Evolutionary conservation across 2,329 filamentous ascomycete genomes (phyloP), one percentile per base, ranked within the genome.

Genomic region (Erysiphe neolycopersici): DNA sequence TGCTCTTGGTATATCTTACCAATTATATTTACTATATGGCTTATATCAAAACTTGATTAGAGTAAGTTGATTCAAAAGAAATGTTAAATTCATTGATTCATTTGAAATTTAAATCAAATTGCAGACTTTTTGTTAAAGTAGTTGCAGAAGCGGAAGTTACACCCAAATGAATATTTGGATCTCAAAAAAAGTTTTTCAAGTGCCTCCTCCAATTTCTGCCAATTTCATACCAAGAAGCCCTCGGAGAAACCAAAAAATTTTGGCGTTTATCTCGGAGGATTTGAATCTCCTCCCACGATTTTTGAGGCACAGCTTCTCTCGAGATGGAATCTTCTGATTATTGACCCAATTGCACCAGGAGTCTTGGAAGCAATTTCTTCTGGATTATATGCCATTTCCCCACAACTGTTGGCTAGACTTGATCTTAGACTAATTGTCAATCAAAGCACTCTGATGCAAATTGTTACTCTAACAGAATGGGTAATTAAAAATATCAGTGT

Each of bases 261-360:
- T 49, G 62, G 62, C 5, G 58, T 64, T 10, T 65, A 61, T 47
- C 53, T 65, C 6, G 63, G 63, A 13, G 46, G 48, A 22, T 62
- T 64, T 41, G 47, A 50, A 16, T 48, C 44, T 29, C 57, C 58
- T 4, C 54, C 55, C 5, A 59, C 56, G 3, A 42, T 45, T 14
- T 46, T 51, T 17, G 54, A 64, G 46, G 44, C 51, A 17, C 50
- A 47, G n/a, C 41, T 65, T 6, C 51, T 65, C n/a, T 44, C 53
- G 33, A 53, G 58, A 50, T 64, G 60, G 60, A 62, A 65, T 43
- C 47, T 64, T n/a, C 45, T 64, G 35, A 54, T 64, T 14, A 53
- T 64, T 12, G 61, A 66, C 47, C 62, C 63, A 2, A 53, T 59
- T 16, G 56, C 60, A 46, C 35, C 43, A 10, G 59, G 60, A 5